These are phyloP conservation scores for Quercus phellos DNA, from an alignment of 331 rosid genomes.

Conservation along the genomic window DNA sequence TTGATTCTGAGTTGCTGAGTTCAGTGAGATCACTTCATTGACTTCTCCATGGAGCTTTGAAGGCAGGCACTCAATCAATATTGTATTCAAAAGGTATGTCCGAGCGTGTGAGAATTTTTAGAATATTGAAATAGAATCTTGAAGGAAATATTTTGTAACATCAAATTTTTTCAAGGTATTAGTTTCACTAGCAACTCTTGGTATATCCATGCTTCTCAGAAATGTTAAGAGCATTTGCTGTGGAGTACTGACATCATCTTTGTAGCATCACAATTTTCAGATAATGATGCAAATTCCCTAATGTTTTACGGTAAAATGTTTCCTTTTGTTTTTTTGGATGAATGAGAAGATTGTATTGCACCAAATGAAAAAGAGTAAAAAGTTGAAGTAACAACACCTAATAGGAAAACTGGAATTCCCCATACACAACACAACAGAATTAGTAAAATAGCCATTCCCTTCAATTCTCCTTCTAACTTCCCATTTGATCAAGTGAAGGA, in stretches of 20 bases:
- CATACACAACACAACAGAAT: too few relatives aligned
- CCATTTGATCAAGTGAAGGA: too few relatives aligned
- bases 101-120: constrained; percentile 9
- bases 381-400: too few relatives aligned
- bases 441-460: too few relatives aligned
- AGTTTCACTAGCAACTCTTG: background rate
- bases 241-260: background rate
- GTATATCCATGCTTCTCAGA: background rate
- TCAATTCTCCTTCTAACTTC: too few relatives aligned
- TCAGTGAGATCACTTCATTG: constrained; percentile 9
- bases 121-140: background rate
- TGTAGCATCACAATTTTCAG: background rate
- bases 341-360: too few relatives aligned
- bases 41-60: background rate
- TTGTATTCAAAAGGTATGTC: constrained; percentile 3
- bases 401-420: too few relatives aligned
- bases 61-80: constrained; percentile 18
- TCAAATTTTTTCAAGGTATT: background rate
- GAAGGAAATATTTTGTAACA: background rate
- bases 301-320: too few relatives aligned
- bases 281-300: background rate
- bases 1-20: constrained; percentile 23
- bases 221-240: background rate
- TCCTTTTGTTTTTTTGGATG: too few relatives aligned
- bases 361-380: too few relatives aligned